A percentile compares a stretch with the other conserved stretches of the same genome.
Evolutionary conservation across 116 monocot genomes (phyloP).

Genomic region (Zostera marina): DNA sequence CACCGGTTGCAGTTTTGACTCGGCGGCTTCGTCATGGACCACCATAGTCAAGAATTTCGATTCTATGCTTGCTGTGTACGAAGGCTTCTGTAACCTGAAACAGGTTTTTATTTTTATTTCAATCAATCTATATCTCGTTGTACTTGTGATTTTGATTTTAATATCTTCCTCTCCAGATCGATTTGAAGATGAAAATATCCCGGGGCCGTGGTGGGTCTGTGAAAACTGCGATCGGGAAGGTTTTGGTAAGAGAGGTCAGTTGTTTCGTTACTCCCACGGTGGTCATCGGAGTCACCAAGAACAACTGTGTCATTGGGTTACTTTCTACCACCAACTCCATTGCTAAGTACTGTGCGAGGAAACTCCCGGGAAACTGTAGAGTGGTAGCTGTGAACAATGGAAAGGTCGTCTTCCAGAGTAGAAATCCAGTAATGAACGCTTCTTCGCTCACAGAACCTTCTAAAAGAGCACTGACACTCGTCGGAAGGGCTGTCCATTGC

Average conservation of each 20-base stretch:
- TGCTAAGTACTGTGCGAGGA: constrained; percentile 51
- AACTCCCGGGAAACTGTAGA: constrained; percentile 26
- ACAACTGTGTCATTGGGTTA: constrained; percentile 17
- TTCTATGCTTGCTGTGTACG: constrained; percentile 42
- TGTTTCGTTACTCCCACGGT: constrained; percentile 21
- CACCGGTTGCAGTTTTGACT: constrained; percentile 3
- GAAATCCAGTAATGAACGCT: constrained; percentile 1
- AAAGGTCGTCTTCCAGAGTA: constrained; percentile 46
- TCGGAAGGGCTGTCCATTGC: constrained; percentile 7
- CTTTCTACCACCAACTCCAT: constrained; percentile 12
- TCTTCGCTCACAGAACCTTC: not conserved
- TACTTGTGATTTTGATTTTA: not conserved
- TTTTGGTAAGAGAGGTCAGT: constrained; percentile 30
- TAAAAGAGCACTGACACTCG: constrained; percentile 17
- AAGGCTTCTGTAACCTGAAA: constrained; percentile 66
- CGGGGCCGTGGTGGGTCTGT: too few species aligned
- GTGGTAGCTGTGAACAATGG: constrained; percentile 46
- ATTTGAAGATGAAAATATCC: constrained; percentile 48
- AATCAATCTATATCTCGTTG: not conserved
- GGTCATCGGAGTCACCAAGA: constrained; percentile 36
- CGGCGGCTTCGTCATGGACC: constrained; percentile 11
- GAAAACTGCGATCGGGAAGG: constrained; percentile 34
- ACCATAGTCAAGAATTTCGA: constrained; percentile 25
- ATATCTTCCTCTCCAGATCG: constrained; percentile 20
- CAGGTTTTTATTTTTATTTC: constrained; percentile 17